A percentile compares a stretch with the other conserved stretches of the same genome.
Evolutionary conservation across 2,329 filamentous ascomycete genomes (phyloP).

Genomic region (Fusarium sp.): DNA sequence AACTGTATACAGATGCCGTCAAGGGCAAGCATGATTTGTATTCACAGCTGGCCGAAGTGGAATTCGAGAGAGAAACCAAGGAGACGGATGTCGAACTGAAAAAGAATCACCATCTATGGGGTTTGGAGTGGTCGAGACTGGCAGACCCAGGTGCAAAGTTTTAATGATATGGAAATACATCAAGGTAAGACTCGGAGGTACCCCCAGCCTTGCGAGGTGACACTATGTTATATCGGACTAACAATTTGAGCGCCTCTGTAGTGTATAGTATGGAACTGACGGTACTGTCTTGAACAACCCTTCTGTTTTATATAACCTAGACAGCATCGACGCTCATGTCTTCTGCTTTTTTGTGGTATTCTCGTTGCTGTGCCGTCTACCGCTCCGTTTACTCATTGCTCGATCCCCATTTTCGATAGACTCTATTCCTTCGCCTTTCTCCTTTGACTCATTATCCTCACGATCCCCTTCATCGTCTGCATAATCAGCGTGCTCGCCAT

Average conservation of each 20-base stretch:
- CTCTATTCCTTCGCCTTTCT: conserved; percentile 23
- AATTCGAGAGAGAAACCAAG: conserved; percentile 36
- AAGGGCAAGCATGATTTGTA: conserved; percentile 42
- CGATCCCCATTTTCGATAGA: conserved; percentile 6
- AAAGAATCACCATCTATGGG: conserved; percentile 44
- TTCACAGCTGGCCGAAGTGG: conserved; percentile 44
- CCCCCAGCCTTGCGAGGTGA: not conserved
- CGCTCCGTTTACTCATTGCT: conserved; percentile 38
- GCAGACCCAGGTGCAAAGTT: conserved; percentile 38
- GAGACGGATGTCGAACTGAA: conserved; percentile 17
- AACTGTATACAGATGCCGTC: conserved; percentile 42
- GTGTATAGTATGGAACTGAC: not conserved
- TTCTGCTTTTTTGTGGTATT: conserved; percentile 43
- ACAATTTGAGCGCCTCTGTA: not conserved
- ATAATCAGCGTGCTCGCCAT: conserved; percentile 48
- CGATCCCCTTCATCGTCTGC: conserved; percentile 39
- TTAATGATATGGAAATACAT: conserved; percentile 14
- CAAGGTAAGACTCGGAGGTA: not conserved
- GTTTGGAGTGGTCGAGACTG: conserved; percentile 49
- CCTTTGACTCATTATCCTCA: conserved; percentile 34
- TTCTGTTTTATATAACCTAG: not conserved
- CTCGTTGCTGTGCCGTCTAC: conserved; percentile 16
- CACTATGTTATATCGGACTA: not conserved
- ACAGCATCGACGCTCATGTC: not conserved
- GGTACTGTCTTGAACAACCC: not conserved